Evolutionary conservation across 352 stramenopile genomes (phyloP).

Genomic region (Elongisporangium anandrum): DNA sequence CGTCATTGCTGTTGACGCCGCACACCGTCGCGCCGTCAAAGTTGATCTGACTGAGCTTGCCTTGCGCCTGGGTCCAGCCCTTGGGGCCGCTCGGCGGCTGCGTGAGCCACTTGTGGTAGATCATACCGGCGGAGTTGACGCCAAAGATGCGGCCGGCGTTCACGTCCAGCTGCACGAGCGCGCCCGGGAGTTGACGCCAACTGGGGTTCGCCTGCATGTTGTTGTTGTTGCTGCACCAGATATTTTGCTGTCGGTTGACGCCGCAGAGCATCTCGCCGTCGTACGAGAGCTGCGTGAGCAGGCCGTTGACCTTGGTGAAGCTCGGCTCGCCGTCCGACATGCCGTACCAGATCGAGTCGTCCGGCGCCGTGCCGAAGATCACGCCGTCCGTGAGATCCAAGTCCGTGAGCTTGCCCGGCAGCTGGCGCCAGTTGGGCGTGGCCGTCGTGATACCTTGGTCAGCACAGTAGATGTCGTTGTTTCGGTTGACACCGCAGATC

Average conservation of each 20-base stretch:
- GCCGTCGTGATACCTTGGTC: constrained; percentile 11
- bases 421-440: constrained; percentile 20
- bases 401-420: constrained; percentile 21
- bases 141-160: constrained; percentile 19
- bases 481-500: constrained; percentile 15
- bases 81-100: neutral
- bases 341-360: constrained; percentile 15
- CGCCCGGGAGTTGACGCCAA: constrained; percentile 14
- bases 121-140: constrained; percentile 2
- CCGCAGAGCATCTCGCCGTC: constrained; percentile 23
- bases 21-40: constrained; percentile 25
- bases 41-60: constrained; percentile 18
- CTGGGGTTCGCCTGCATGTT: constrained; percentile 9
- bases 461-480: constrained; percentile 21
- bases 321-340: constrained; percentile 14
- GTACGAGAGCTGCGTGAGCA: constrained; percentile 13
- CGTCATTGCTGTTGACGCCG: constrained; percentile 14
- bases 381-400: constrained; percentile 16
- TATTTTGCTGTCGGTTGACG: constrained; percentile 4
- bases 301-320: constrained; percentile 9
- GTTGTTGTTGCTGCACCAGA: constrained; percentile 8
- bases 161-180: constrained; percentile 16
- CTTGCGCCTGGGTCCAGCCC: constrained; percentile 14
- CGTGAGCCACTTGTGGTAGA: constrained; percentile 4
- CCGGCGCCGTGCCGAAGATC: constrained; percentile 9